Base-by-base conservation (phyloP, 2,329 filamentous ascomycete species). In the Microsporum canis region DNA sequence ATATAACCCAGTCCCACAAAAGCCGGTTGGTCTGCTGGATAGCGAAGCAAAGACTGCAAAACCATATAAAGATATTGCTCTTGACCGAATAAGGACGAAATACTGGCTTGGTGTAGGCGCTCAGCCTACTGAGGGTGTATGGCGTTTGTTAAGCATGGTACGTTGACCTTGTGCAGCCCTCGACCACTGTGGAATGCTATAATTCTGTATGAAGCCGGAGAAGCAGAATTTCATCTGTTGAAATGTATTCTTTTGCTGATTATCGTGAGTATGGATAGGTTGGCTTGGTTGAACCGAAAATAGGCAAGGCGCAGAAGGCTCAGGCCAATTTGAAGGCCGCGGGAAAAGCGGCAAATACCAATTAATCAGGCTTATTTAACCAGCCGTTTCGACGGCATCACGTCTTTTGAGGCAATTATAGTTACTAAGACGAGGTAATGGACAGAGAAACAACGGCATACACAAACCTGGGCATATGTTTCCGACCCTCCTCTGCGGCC, bases 21-120 rank as follows among this genome's bases (percentile, higher is more conserved):
- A 75, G 1, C 78, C 80, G 14, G 77, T 75, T 60, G 76, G 76
- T 67, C 65, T 75, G 34, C 78, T 79, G 12, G 75, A 80, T 47
- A 78, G 78, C 65, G 72, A 74, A 65, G 70, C 74, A 34, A 70
- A 71, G 60, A 68, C 81, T n/a, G 84, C 84, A 17, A 84, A 85
- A 62, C 82, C 88, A 61, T 89, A 88, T 79, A 99, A 99, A 76
- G 91, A 97, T 67, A 88, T 99, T 72, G 86, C 89, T 70, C 81
- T 99, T 12, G 94, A 99, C 74, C 78, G 83, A 5, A 79, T 84
- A 66, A 81, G 94, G 63, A 88, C 92, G 61, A 87, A 88, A 74
- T 99, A 99, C 78, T 99, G 94, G 94, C 81, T 99, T 39, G 94
- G 94, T 72, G 92, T 97, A 2, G 94, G 94, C 0, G 94, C 94